These are phyloP conservation scores for Talaromyces nanjingensis DNA, from an alignment of 495 filamentous ascomycete species.

Conservation along the genomic window DNA sequence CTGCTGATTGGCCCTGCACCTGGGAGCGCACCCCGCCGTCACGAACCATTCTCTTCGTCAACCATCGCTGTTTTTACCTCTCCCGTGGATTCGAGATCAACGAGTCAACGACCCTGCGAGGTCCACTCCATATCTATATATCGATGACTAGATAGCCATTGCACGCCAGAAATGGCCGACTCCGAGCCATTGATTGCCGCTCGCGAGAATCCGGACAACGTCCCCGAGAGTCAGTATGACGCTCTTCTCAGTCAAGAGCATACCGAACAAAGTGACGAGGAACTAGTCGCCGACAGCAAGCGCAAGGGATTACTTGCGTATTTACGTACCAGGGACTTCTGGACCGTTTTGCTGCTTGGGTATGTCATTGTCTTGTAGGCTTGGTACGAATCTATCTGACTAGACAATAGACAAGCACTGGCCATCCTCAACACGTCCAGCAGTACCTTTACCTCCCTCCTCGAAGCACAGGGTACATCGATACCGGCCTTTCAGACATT, in stretches of 20 bases:
- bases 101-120: background rate
- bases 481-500: slow-evolving; percentile 97
- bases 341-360: slow-evolving; percentile 71
- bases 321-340: slow-evolving; percentile 80
- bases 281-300: background rate
- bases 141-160: background rate
- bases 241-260: background rate
- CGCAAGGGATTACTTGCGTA: slow-evolving; percentile 64
- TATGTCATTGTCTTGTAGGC: slow-evolving; percentile 25
- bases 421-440: slow-evolving; percentile 82
- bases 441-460: slow-evolving; percentile 79
- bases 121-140: background rate
- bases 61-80: background rate
- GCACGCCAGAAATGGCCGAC: background rate
- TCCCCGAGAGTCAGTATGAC: background rate
- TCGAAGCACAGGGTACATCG: slow-evolving; percentile 58
- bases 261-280: background rate
- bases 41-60: background rate
- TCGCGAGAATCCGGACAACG: background rate
- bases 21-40: background rate
- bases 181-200: background rate
- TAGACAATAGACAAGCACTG: slow-evolving; percentile 59
- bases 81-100: too few relatives aligned
- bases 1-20: background rate
- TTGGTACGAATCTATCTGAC: background rate